Evolutionary conservation across 148 eudicot genomes (phyloP).

Genomic region (Rhododendron mucronatum): DNA sequence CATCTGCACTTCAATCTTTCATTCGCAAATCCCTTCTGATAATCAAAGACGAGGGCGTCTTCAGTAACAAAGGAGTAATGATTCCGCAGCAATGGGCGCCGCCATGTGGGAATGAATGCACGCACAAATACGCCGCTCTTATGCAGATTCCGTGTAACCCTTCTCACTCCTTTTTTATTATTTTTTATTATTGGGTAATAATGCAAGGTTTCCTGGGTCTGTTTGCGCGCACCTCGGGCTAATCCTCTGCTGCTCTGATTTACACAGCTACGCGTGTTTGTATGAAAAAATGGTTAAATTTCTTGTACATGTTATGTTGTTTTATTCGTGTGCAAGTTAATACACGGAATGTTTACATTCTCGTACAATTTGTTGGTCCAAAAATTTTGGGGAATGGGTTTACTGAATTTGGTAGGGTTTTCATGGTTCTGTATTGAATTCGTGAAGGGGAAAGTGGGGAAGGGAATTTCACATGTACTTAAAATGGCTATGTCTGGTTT

Average conservation of each 20-base stretch:
- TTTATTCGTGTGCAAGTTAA: background rate
- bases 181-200: no score
- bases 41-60: background rate
- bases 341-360: background rate
- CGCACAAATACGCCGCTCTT: conserved; percentile 82
- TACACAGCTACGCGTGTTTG: background rate
- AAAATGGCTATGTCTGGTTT: background rate
- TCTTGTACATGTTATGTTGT: background rate
- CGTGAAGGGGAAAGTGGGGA: background rate
- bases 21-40: background rate
- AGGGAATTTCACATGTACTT: background rate
- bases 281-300: background rate
- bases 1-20: background rate
- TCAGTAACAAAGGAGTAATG: conserved; percentile 22
- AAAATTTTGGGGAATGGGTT: background rate
- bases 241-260: background rate
- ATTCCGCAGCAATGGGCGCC: conserved; percentile 81
- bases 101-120: conserved; percentile 87
- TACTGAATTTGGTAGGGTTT: background rate
- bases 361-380: background rate
- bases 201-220: background rate
- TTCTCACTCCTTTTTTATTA: background rate
- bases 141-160: conserved; percentile 82
- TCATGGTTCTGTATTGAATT: background rate
- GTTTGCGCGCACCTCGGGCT: background rate